Evolutionary conservation across 495 filamentous ascomycete genomes (phyloP), one percentile per base, ranked within the genome.

Genomic region (Xylaria castorea): DNA sequence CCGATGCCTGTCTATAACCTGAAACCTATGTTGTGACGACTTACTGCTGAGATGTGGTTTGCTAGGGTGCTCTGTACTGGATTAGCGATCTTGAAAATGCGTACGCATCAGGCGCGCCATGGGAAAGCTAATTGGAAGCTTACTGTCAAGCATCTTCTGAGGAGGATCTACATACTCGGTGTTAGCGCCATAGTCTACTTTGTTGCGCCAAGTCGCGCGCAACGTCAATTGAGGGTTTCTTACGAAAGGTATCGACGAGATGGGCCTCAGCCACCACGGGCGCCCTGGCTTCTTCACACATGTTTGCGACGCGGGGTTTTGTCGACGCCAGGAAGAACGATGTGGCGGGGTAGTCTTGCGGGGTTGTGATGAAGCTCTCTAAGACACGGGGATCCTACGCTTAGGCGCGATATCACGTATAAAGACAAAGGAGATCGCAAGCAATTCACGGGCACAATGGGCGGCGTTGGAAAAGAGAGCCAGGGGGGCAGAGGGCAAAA

Each of bases 261-360:
- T 96, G 93, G 77, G 94, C 92, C 85, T 97, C 94, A 61, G 86
- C 86, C 71, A 97, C 94, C 83, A 94, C 93, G 5, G 89, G 85
- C 78, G 86, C 83, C 80, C 88, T 88, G 73, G 86, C 80, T 77
- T 71, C 89, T 81, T 92, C 91, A 78, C 89, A 90, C 92, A 96
- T 95, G 75, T 67, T 85, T 83, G 82, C 75, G 73, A 73, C 75
- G 78, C 68, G 74, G 77, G 44, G n/a, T 27, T 20, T 8, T 62
- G 40, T 63, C 46, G 50, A 67, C 70, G 74, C 64, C 71, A 70
- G 74, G 78, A 81, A 75, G 57, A 60, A 64, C 70, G 48, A 70
- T 66, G 66, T 66, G 74, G 75, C 68, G 73, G 73, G 74, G 73
- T 73, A 55, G 65, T 65, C 72, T 66, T 71, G 71, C 71, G 77